phyloP scores from a whole-genome alignment of 2,329 filamentous ascomycete species.

The Trichophyton mentagrophytes region DNA sequence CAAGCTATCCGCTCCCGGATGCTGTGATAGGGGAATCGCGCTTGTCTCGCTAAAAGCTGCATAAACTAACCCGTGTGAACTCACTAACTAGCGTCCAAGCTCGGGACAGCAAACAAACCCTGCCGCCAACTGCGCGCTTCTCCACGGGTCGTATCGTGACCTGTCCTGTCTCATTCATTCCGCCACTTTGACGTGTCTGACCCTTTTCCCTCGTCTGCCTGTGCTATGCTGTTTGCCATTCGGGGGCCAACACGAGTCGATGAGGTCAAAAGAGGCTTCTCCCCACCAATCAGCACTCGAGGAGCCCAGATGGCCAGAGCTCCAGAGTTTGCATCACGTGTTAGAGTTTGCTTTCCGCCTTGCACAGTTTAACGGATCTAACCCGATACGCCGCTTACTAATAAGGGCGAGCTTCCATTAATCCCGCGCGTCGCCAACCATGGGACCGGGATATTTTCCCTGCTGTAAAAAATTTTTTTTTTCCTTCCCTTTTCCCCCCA shows the following conservation, averaged over 20 bases:
- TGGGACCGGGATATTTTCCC: conserved; percentile 2
- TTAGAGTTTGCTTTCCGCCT: not conserved
- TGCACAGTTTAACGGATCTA: not conserved
- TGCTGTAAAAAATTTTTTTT: not conserved
- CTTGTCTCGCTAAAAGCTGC: conserved; percentile 1
- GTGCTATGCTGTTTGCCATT: not conserved
- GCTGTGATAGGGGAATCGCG: not conserved
- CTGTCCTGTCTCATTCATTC: not conserved
- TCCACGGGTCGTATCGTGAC: not conserved
- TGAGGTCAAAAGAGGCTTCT: conserved; percentile 4
- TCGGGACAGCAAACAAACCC: not conserved
- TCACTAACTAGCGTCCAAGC: not conserved
- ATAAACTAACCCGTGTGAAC: not conserved
- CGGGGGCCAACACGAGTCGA: not conserved
- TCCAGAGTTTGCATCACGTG: not conserved
- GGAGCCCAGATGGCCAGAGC: not conserved
- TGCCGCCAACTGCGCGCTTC: not conserved
- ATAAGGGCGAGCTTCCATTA: not conserved
- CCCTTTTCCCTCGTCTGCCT: not conserved
- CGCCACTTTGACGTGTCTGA: not conserved
- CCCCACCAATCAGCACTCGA: not conserved
- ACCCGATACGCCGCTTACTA: not conserved
- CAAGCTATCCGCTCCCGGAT: not conserved
- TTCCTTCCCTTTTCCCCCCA: not conserved
- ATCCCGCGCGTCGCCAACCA: not conserved